These are phyloP conservation scores for Fusarium irregulare DNA, from an alignment of 2,329 filamentous ascomycete genomes.

Conservation along the genomic window DNA sequence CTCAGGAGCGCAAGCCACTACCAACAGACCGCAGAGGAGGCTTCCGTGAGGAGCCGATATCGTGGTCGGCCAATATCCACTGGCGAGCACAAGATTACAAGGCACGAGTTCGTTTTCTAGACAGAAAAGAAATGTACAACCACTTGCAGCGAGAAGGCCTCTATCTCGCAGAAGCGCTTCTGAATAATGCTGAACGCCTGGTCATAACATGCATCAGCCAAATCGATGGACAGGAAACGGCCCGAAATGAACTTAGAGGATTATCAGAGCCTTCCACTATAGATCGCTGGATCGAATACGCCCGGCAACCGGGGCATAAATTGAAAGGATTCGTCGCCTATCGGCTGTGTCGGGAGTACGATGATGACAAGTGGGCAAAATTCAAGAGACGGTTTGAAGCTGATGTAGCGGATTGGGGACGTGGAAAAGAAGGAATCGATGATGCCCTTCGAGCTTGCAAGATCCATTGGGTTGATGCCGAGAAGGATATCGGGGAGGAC, in stretches of 20 bases:
- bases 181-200: conserved; percentile 15
- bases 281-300: conserved; percentile 27
- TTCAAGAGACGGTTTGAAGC: conserved; percentile 45
- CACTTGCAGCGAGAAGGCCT: background rate
- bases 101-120: background rate
- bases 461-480: conserved; percentile 41
- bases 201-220: background rate
- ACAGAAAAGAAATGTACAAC: conserved; percentile 10
- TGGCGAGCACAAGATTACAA: conserved; percentile 17
- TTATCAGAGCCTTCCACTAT: background rate
- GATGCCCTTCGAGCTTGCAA: conserved; percentile 29
- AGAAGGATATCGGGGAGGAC: conserved; percentile 28
- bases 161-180: rapidly evolving
- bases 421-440: conserved; percentile 9
- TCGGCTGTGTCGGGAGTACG: conserved; percentile 33
- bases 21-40: background rate
- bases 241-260: conserved; percentile 31
- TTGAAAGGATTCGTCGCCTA: conserved; percentile 34
- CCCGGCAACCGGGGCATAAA: rapidly evolving
- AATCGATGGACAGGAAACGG: conserved; percentile 21
- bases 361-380: conserved; percentile 38
- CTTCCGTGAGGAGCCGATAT: conserved; percentile 18
- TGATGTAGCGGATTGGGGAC: conserved; percentile 44
- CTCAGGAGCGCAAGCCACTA: conserved; percentile 18
- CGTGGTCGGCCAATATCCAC: conserved; percentile 16